Evolutionary conservation across 192 early-diverging fungal genomes (phyloP), one percentile per base, ranked within the genome.

Genomic region (Powellomyces hirtus): DNA sequence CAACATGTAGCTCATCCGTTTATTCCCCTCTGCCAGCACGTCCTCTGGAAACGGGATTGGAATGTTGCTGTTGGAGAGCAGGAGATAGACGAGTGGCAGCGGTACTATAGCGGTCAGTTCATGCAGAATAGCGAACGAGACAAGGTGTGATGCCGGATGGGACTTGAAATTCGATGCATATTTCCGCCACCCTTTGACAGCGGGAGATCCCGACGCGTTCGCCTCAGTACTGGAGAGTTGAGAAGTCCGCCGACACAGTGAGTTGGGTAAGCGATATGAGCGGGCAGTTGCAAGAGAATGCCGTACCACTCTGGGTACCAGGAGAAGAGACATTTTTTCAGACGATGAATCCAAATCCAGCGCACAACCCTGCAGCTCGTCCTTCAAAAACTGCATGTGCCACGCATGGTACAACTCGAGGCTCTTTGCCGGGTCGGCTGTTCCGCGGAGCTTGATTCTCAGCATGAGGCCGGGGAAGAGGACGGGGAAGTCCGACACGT

Each of bases 51-150:
- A 75, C 2, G 90, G 89, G 5, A 89, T 79, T n/a, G 77, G 63
- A 4, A 88, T 27, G 5, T 82, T 81, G 18, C 78, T 81, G 57
- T 74, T 64, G 26, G 71, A 64, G 20, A 95, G 79, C 11, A 75
- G 55, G 61, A 83, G 89, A 73, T 93, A 97, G 20, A 94, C 65
- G 11, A 89, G 62, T 0, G 86, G 87, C 27, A 97, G 72, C 7
- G 93, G 95, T 0, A 88, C 75, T 26, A 97, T 75, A 1, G 93
- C 95, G 1, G 95, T 97, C 2, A 94, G 55, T 77, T 97, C 93
- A 72, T 97, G 95, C 26, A 97, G 81, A 16, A 95, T 63, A 6
- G 84, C 81, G 74, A 97, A 97, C 0, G 92, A 66, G 26, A 71
- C 72, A 20, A 84, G 66, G 53, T 81, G 74, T 6, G 82, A 73